Evolutionary conservation across 345 rosid genomes (phyloP).

Genomic region (Cardiospermum halicacabum): DNA sequence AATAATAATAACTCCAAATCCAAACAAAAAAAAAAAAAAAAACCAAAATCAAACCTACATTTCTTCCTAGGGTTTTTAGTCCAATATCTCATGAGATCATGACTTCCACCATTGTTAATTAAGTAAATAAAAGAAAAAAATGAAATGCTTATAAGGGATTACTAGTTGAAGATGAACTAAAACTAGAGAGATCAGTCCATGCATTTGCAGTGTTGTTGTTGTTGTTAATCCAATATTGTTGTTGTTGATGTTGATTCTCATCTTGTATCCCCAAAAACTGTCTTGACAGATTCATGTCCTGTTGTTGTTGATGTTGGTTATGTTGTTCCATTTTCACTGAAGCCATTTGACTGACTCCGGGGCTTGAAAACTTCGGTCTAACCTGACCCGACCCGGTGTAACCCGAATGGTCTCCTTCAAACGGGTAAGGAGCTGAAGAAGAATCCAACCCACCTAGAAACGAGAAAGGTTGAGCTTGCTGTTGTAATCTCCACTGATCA

Average conservation of each 20-base stretch:
- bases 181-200: conserved; percentile 61
- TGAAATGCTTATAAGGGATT: conserved; percentile 25
- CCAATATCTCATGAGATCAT: background rate
- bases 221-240: conserved; percentile 34
- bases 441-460: conserved; percentile 48
- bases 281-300: conserved; percentile 42
- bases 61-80: conserved; percentile 40
- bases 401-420: conserved; percentile 38
- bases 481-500: conserved; percentile 56
- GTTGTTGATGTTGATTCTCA: no score
- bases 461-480: conserved; percentile 44
- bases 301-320: no score
- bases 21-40: background rate
- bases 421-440: conserved; percentile 34
- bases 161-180: conserved; percentile 56
- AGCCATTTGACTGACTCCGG: conserved; percentile 31
- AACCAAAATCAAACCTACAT: no score
- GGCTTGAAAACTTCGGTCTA: conserved; percentile 34
- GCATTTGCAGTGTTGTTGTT: conserved; percentile 13
- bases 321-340: conserved; percentile 61
- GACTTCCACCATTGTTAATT: background rate
- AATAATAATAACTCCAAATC: background rate
- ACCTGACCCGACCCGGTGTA: conserved; percentile 26
- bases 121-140: no score
- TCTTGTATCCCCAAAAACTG: conserved; percentile 45